Evolutionary conservation across 768 basidiomycete genomes (phyloP), one percentile per base, ranked within the genome.

Genomic region (Lentinula sp.): DNA sequence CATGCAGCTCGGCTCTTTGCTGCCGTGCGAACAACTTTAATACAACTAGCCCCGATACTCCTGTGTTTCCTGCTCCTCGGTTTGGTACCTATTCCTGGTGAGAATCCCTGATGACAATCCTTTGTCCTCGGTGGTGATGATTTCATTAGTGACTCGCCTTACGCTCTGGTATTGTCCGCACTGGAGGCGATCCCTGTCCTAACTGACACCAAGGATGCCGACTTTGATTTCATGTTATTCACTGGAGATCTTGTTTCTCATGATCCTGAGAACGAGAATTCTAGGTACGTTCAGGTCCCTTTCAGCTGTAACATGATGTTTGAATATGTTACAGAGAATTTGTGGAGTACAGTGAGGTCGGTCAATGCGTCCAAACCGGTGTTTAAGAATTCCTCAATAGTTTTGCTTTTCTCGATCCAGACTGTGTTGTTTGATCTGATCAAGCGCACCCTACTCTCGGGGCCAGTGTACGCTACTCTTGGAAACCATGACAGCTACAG

Each of bases 401-500:
- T 1, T 46, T 45, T 28, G 28, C 28, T 28, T 28, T 28, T 3
- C 0, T 21, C 1, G 1, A 18, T 39, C 18, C 62, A 89, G 87
- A 79, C 85, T 1, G 72, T 87, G 1, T 61, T 90, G 21, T 91
- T 82, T 67, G 87, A 85, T 63, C 76, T 91, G 39, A 80, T 89
- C 72, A 87, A 81, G 70, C 75, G 75, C 15, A 76, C 77, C 65
- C 76, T 91, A 34, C 84, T 83, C 15, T 76, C 80, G 13, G 87
- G 87, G 0, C 88, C 89, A n/a, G 80, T 91, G 2, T 92, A 91
- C 64, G 84, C 86, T 32, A 82, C 86, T 0, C 74, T 91, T 8
- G 89, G 89, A 8, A 92, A 92, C 68, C 89, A 92, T 65, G 89
- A 92, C 68, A 85, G 78, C 45, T 88, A 85, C 69, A 84, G 85